Base-by-base conservation (phyloP, 139 green algal species). In the Pleodorina starrii region DNA sequence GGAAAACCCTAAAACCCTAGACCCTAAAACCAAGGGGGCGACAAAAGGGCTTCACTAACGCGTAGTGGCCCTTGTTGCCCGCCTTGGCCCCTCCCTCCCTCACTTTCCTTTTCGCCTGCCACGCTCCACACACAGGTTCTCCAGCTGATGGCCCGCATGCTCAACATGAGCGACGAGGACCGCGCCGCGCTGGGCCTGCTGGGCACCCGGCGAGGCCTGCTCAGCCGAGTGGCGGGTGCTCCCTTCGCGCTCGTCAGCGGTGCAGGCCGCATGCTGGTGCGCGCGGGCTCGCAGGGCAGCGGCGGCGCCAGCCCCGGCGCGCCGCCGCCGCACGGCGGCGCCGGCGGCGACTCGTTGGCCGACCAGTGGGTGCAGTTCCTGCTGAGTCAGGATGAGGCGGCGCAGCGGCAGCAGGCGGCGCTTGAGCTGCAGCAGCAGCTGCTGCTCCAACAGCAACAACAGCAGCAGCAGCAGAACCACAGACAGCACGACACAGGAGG, bases 281-380 rank as follows among this genome's bases (percentile, higher is more conserved):
- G 72, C 50, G 72, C 72, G 9, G 40, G 72, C 19, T 35, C 23
- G 25, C 42, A 80, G 40, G 72, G 72, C 72, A 38, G 63, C 19
- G 48, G 16, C n/a, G 44, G 42, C 35, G 63, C 12, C 19, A 40
- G 29, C 25, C 6, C 4, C 59, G 48, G 36, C 11, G 46, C 35
- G 54, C 4, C 54, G 57, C 44, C 19, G 35, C 11, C 40, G 36
- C 19, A 0, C 32, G 59, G 38, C 36, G 54, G 43, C 16, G 71
- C 40, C 59, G 50, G 35, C 42, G 86, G 74, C 21, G 89, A 87
- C 71, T 94, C 88, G 11, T 71, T 96, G 19, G 90, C 90, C 7
- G 91, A 93, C 36, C 90, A 94, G 83, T 95, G 94, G 94, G 59
- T 96, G 4, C 85, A 94, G 14, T 96, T 96, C 88, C 84, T 96